Evolutionary conservation across 202 grass and related monocot species (phyloP), one percentile per base, ranked within the genome.

Genomic region (Zoysia matrella): DNA sequence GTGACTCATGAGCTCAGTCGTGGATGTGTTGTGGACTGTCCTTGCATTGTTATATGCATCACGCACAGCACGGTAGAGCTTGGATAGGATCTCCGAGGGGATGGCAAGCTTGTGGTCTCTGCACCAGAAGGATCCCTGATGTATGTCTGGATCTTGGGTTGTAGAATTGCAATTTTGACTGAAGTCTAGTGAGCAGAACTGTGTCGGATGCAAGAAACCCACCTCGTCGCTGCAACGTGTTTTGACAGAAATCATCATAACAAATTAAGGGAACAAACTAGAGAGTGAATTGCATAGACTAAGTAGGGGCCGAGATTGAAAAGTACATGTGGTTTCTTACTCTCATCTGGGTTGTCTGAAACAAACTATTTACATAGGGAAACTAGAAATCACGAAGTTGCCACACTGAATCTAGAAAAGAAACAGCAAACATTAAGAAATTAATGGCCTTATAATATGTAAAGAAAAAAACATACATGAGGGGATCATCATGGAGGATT

Each of bases 41-140:
- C 53, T 78, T 49, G 83, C 41, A 9, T 52, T 55, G 3, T 14
- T 69, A 49, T 89, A 87, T 1, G 88, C 83, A 49, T 12, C 55
- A 1, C 52, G 42, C 1, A 80, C 86, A 3, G 89, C 43, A 3
- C 30, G 51, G 75, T 91, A 91, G 55, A 94, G 92, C 39, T 68
- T 13, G 1, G 76, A 56, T 8, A 94, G 72, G 71, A 87, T 50
- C 75, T 86, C 43, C 0, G 63, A 61, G 43, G 83, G 89, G 80
- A 94, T 69, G 69, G 89, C 89, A 10, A 94, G 84, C 73, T 94
- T 94, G 92, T 91, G 86, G 74, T 87, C 86, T 66, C 52, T 72
- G 79, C 84, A 86, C 92, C 89, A 94, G 50, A 91, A 89, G 63
- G 74, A 81, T 12, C 44, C 51, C 58, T 16, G 49, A 52, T 65